Percentiles rank a stretch among this genome's conserved stretches.
These are phyloP conservation scores for Diutina siamensis DNA, from an alignment of 1,139 yeast species.

Conservation along the genomic window DNA sequence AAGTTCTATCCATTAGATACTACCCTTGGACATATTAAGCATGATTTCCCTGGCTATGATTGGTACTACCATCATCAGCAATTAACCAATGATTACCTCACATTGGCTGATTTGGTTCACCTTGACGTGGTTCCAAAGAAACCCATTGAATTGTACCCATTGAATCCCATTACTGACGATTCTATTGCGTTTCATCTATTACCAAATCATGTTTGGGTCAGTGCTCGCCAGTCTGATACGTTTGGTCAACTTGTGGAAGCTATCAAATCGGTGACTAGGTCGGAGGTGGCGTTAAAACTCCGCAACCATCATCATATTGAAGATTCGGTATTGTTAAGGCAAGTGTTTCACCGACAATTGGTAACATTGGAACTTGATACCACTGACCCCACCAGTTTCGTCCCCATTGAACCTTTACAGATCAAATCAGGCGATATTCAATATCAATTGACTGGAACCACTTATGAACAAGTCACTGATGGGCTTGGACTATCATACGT, in stretches of 20 bases:
- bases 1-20: neutral
- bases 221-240: neutral
- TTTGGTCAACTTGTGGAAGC: neutral
- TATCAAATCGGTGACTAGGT: neutral
- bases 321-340: neutral
- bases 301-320: neutral
- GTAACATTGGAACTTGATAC: neutral
- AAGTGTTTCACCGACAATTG: no score
- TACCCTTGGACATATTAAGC: neutral
- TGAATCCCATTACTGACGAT: neutral
- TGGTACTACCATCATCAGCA: neutral
- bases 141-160: neutral
- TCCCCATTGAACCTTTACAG: neutral
- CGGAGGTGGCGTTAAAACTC: neutral
- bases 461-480: neutral
- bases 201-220: neutral
- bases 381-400: neutral
- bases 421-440: neutral
- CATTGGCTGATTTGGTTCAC: neutral
- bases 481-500: neutral
- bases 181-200: neutral
- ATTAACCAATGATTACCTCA: neutral
- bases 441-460: neutral
- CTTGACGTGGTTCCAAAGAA: neutral
- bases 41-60: neutral